Evolutionary conservation across 352 stramenopile species (phyloP).

Genomic region (Pythium phragmiticola): DNA sequence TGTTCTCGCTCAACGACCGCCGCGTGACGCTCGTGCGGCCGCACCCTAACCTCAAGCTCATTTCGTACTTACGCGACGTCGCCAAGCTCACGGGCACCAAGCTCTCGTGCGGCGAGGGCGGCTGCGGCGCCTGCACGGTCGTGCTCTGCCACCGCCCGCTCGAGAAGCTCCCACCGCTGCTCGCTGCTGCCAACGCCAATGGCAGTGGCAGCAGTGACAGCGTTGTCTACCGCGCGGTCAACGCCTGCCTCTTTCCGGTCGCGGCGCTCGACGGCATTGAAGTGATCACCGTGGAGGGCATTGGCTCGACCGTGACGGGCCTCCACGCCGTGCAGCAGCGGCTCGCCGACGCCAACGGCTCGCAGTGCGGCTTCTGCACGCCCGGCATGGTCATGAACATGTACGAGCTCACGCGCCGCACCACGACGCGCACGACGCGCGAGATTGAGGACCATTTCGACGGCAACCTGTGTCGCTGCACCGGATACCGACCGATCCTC

Average conservation of each 20-base stretch:
- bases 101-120: slow-evolving; percentile 40
- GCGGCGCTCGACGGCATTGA: slow-evolving; percentile 69
- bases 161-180: slow-evolving; percentile 2
- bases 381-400: slow-evolving; percentile 48
- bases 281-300: slow-evolving; percentile 85
- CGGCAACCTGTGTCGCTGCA: slow-evolving; percentile 90
- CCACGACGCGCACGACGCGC: slow-evolving; percentile 31
- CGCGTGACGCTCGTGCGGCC: slow-evolving; percentile 18
- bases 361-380: slow-evolving; percentile 86
- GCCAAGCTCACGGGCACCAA: slow-evolving; percentile 75
- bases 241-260: slow-evolving; percentile 84
- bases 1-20: slow-evolving; percentile 26
- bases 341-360: slow-evolving; percentile 73
- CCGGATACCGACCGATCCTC: slow-evolving; percentile 70
- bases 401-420: slow-evolving; percentile 31
- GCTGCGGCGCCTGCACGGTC: slow-evolving; percentile 38
- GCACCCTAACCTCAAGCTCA: slow-evolving; percentile 35
- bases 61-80: slow-evolving; percentile 63
- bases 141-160: slow-evolving; percentile 30
- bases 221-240: slow-evolving; percentile 50
- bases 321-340: slow-evolving; percentile 61
- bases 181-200: not conserved
- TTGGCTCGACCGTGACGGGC: slow-evolving; percentile 40
- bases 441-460: slow-evolving; percentile 83
- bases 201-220: not conserved